Conservation (phyloP, 2,329 filamentous ascomycete species). For the Trichoderma harzianum region DNA sequence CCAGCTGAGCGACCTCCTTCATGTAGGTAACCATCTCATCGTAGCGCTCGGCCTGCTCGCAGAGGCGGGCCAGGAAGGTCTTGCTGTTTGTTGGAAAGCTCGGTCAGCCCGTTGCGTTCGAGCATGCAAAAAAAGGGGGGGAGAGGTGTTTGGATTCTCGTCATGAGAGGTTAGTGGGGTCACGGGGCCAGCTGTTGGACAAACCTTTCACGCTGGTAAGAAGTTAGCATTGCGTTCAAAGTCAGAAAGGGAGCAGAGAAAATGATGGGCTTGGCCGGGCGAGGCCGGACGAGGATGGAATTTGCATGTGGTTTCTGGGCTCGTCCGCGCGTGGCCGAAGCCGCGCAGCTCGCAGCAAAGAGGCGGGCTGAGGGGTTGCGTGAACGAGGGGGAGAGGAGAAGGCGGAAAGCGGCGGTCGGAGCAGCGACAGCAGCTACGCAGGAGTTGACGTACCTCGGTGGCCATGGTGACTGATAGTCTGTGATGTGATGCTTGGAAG, state of each 20-base stretch:
- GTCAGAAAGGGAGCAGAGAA: slow-evolving; percentile 1
- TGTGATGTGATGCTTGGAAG: slow-evolving; percentile 5
- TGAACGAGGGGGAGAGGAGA: slow-evolving; percentile 23
- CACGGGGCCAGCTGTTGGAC: slow-evolving; percentile 26
- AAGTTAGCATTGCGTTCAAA: slow-evolving; percentile 33
- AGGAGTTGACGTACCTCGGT: slow-evolving; percentile 32
- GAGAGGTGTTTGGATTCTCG: slow-evolving; percentile 9
- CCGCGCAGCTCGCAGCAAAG: slow-evolving; percentile 17
- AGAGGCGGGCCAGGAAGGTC: slow-evolving; percentile 99
- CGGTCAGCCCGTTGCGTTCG: slow-evolving; percentile 14
- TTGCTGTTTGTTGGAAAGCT: slow-evolving; percentile 61
- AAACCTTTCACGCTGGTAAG: slow-evolving; percentile 66
- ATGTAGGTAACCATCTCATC: slow-evolving; percentile 99
- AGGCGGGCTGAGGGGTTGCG: slow-evolving; percentile 28
- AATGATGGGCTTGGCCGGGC: slow-evolving; percentile 16
- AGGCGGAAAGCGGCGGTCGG: slow-evolving; percentile 23
- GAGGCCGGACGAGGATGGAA: not conserved
- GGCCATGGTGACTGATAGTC: slow-evolving; percentile 28
- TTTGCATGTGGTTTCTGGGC: not conserved
- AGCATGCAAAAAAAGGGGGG: not conserved
- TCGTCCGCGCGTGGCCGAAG: not conserved
- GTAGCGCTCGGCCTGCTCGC: slow-evolving; percentile 99
- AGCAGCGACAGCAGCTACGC: slow-evolving; percentile 15
- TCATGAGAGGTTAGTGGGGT: slow-evolving; percentile 19
- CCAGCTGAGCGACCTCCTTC: slow-evolving; percentile 97